These are phyloP conservation scores for Chamaecyparis obtusa DNA, from an alignment of 75 land plant species.

Conservation along the genomic window DNA sequence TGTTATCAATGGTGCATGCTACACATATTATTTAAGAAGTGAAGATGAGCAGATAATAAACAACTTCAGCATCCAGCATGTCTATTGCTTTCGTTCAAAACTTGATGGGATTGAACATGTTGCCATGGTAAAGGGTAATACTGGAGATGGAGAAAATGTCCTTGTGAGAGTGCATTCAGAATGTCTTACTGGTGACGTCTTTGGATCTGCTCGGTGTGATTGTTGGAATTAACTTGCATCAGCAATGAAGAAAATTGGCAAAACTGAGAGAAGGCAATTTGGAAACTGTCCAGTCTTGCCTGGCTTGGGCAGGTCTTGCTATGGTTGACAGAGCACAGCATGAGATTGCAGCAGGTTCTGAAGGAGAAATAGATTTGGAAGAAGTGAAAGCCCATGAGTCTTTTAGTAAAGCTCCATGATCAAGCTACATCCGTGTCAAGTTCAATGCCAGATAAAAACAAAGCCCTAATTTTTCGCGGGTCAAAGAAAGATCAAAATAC, in stretches of 20 bases:
- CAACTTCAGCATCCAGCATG: no score
- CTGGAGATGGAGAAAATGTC: conserved; percentile 87
- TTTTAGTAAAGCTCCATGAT: no score
- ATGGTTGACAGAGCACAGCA: conserved; percentile 74
- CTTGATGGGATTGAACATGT: conserved; percentile 91
- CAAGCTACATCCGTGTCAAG: no score
- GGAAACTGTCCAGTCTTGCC: conserved; percentile 37
- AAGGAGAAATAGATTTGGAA: conserved; percentile 36
- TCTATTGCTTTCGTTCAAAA: conserved; percentile 76
- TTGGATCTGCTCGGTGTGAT: conserved; percentile 95
- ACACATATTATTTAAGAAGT: no score
- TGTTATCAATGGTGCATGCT: no score
- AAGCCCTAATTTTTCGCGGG: no score
- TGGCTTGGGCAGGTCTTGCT: conserved; percentile 84
- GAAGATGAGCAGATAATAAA: no score
- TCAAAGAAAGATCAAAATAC: no score
- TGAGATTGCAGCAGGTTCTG: conserved; percentile 72
- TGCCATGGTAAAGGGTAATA: conserved; percentile 95
- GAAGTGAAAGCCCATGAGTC: conserved; percentile 68
- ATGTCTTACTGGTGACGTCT: conserved; percentile 93
- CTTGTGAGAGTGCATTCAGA: conserved; percentile 96
- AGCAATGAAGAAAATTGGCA: conserved; percentile 81
- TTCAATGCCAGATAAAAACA: no score
- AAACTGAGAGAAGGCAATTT: conserved; percentile 78
- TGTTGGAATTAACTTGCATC: conserved; percentile 87